Percentiles rank a stretch among this genome's conserved stretches.
phyloP scores from a whole-genome alignment of 192 early-diverging fungal genomes.

The Funneliformis geosporum region DNA sequence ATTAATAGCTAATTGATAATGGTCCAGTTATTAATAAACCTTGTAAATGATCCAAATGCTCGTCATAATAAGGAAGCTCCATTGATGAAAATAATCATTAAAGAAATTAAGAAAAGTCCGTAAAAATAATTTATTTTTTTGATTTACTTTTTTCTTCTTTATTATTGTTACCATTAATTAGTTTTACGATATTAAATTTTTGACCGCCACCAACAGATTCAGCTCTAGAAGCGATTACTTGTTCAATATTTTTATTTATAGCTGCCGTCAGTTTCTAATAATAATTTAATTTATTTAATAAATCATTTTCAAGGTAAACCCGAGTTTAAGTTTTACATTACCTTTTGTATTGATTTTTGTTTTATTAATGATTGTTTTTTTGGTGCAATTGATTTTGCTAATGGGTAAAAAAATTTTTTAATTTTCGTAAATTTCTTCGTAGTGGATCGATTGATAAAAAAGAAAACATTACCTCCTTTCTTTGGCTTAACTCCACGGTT shows the following conservation, averaged over 20 bases:
- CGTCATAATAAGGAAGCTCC: no score
- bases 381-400: constrained; percentile 22
- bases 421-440: background rate
- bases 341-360: constrained; percentile 9
- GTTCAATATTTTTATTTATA: constrained; percentile 29
- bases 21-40: no score
- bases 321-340: background rate
- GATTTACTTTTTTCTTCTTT: background rate
- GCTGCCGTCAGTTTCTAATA: constrained; percentile 9
- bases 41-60: no score
- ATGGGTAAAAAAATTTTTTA: background rate
- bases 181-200: constrained; percentile 11
- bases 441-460: background rate
- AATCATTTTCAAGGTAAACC: background rate
- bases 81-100: no score
- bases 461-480: constrained; percentile 21
- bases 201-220: constrained; percentile 1
- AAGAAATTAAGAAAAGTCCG: no score
- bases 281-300: background rate
- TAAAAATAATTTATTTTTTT: background rate
- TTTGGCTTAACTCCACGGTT: background rate
- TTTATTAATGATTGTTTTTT: constrained; percentile 22
- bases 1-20: no score
- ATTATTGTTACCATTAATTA: background rate
- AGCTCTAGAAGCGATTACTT: constrained; percentile 27